These are phyloP conservation scores for Salisapilia sapeloensis DNA, from an alignment of 352 stramenopile genomes.

Conservation along the genomic window DNA sequence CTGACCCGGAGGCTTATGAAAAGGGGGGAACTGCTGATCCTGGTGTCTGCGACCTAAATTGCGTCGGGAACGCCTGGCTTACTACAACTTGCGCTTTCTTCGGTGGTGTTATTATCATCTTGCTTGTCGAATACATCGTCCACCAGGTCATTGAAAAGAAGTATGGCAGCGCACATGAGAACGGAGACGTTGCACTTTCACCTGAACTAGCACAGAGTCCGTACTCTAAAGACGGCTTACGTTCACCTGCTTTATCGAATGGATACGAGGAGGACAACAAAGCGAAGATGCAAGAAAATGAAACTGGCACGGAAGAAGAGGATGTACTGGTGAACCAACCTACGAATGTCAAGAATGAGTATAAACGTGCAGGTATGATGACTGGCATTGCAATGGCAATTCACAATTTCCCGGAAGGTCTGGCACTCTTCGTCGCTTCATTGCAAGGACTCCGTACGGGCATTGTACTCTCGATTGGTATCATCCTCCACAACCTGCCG, in stretches of 20 bases:
- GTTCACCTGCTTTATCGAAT: too few relatives aligned
- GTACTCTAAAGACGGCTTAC: too few relatives aligned
- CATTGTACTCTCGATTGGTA: constrained; percentile 85
- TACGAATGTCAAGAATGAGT: constrained; percentile 26
- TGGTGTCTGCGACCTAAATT: constrained; percentile 39
- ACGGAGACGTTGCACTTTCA: constrained; percentile 9
- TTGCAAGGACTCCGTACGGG: constrained; percentile 82
- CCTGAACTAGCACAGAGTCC: constrained; percentile 6
- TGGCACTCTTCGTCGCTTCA: constrained; percentile 90
- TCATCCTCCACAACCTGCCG: constrained; percentile 95
- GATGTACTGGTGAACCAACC: too few relatives aligned
- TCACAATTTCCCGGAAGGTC: constrained; percentile 95
- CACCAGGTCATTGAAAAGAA: constrained; percentile 24
- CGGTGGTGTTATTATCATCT: constrained; percentile 34
- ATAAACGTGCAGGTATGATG: constrained; percentile 76
- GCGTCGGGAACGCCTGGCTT: constrained; percentile 40
- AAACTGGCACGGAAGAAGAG: too few relatives aligned
- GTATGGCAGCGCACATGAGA: constrained; percentile 4
- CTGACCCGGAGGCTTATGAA: constrained; percentile 51
- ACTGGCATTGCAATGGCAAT: constrained; percentile 91
- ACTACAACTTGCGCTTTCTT: constrained; percentile 33
- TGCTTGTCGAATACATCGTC: constrained; percentile 42
- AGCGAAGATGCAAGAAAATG: too few relatives aligned
- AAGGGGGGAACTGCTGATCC: constrained; percentile 13
- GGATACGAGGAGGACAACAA: too few relatives aligned